phyloP scores from a whole-genome alignment of 139 green algal species.

The Pleodorina starrii region DNA sequence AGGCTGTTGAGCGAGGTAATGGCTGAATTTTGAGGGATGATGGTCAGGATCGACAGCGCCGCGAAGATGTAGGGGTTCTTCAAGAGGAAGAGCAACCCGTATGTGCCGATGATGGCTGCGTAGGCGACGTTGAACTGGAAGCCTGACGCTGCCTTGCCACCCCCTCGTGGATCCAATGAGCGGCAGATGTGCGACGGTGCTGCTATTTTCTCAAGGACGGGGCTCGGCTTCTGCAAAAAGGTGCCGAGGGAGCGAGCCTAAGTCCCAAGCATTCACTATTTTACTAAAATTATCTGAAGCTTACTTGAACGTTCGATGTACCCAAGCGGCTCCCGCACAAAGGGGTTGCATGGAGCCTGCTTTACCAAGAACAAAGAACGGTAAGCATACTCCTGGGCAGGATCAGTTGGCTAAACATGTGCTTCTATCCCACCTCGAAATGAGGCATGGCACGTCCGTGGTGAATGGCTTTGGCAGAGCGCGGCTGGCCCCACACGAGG shows the following conservation, averaged over 20 bases:
- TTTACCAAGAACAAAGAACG: too few species aligned
- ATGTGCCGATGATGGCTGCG: constrained; percentile 49
- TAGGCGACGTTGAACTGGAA: constrained; percentile 59
- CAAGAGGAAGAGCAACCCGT: constrained; percentile 61
- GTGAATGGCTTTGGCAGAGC: background rate
- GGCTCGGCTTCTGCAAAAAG: background rate
- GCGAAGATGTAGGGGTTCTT: constrained; percentile 78
- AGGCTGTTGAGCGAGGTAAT: constrained; percentile 76
- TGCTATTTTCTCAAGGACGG: background rate
- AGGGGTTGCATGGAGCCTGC: background rate
- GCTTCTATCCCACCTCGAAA: background rate
- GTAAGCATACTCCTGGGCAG: too few species aligned
- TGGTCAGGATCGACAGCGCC: constrained; percentile 63
- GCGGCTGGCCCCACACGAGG: background rate
- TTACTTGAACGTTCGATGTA: background rate
- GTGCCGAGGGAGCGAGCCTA: too few species aligned
- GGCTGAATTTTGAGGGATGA: constrained; percentile 77
- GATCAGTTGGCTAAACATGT: too few species aligned
- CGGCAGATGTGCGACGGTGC: background rate
- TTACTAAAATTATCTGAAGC: too few species aligned
- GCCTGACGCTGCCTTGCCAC: constrained; percentile 8
- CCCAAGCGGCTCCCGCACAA: background rate
- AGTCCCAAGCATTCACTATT: too few species aligned
- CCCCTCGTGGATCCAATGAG: constrained; percentile 33
- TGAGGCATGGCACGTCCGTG: background rate